Evolutionary conservation across 2,329 filamentous ascomycete species (phyloP), one percentile per base, ranked within the genome.

Genomic region (Calonectria honghensis): DNA sequence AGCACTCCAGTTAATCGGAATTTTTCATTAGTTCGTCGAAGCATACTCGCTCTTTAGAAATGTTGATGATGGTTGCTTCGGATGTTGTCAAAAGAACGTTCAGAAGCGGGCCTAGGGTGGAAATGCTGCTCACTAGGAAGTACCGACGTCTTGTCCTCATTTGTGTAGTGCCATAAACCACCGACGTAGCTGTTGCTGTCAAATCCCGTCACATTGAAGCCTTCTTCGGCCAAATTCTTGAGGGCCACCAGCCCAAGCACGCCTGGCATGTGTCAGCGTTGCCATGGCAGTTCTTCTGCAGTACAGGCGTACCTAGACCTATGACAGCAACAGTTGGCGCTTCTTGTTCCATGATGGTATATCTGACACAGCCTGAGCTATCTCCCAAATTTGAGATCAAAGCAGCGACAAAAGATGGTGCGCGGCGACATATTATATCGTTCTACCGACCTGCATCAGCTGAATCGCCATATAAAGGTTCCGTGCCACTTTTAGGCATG

Each of bases 101-200:
- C 20, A n/a, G 24, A 27, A 20, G 27, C n/a, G 4, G 13, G 20
- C n/a, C 16, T 4, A 9, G 16, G 31, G 51, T 16, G n/a, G 13
- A 9, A 18, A 27, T 29, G 20, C 10, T 0, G 63, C 79, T 78
- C 79, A 82, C 81, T 84, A 18, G 79, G 76, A 5, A 87, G 83
- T 35, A 85, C 84, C 13, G 84, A 84, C 39, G 84, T 86, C 74
- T 82, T 82, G 73, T 85, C 78, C n/a, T 85, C 79, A 2, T 83
- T 81, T 14, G 82, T 87, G 69, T 84, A 87, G 54, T 85, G 82
- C 87, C 87, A 89, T 0, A 89, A 75, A 0, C 87, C 87, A 18
- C 87, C 87, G 13, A 88, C 79, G 59, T 83, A 84, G 50, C 79
- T 72, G 51, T 83, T 85, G 20, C 82, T 80, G n/a, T 88, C 87